These are phyloP conservation scores for Edaphochlamys debaryana DNA, from an alignment of 139 green algal species.

Conservation along the genomic window DNA sequence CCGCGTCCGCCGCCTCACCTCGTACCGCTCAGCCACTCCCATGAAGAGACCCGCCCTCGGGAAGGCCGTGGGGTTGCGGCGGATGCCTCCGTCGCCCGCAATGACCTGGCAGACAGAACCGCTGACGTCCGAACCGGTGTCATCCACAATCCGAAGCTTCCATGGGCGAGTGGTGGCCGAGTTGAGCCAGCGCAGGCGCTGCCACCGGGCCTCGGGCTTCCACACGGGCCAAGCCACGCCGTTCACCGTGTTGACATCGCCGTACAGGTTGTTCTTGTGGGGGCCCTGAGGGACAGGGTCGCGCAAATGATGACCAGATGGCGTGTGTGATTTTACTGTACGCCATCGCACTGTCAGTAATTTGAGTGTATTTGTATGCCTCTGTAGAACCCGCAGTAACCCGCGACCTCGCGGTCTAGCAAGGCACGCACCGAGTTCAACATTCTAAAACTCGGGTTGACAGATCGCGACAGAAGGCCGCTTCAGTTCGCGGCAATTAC, in stretches of 20 bases:
- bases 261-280: not conserved
- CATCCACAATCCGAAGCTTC: slow-evolving; percentile 2
- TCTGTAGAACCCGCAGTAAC: too few relatives aligned
- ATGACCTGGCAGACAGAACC: slow-evolving; percentile 5
- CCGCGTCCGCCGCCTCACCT: slow-evolving; percentile 6
- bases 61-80: not conserved
- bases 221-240: not conserved
- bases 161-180: not conserved
- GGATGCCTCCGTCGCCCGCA: not conserved
- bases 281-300: too few relatives aligned
- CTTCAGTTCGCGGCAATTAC: too few relatives aligned
- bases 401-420: too few relatives aligned
- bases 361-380: too few relatives aligned
- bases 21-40: slow-evolving; percentile 29
- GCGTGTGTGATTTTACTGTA: too few relatives aligned
- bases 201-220: not conserved
- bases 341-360: too few relatives aligned
- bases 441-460: too few relatives aligned
- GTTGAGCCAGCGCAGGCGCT: not conserved
- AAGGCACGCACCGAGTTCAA: too few relatives aligned
- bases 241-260: not conserved
- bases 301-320: too few relatives aligned
- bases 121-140: not conserved
- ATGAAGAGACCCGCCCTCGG: slow-evolving; percentile 1
- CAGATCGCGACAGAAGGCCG: too few relatives aligned